Conservation (phyloP, 129 eudicot species). For the Pittosporum tobira region DNA sequence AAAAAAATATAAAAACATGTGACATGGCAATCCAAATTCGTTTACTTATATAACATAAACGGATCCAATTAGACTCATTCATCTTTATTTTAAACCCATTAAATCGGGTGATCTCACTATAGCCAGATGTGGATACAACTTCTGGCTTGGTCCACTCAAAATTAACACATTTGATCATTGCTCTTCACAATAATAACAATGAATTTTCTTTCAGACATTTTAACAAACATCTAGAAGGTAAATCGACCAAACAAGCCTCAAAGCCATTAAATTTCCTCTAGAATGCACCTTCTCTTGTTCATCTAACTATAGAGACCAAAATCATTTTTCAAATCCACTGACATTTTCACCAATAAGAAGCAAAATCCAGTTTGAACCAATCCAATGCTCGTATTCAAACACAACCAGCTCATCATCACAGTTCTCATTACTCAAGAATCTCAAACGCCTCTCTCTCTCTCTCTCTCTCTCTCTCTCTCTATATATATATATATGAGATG, state of each 20-base stretch:
- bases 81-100: too few species aligned
- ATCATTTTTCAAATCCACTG: not conserved
- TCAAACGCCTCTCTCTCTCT: conserved; percentile 30
- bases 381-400: conserved; percentile 33
- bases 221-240: conserved; percentile 50
- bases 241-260: conserved; percentile 8
- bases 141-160: too few species aligned
- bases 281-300: conserved; percentile 9
- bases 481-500: too few species aligned
- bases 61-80: too few species aligned
- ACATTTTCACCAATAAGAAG: conserved; percentile 6
- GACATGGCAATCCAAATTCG: too few species aligned
- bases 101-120: too few species aligned
- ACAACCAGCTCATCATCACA: conserved; percentile 23
- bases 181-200: not conserved
- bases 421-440: conserved; percentile 3
- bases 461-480: too few species aligned
- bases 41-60: too few species aligned
- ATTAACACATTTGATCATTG: too few species aligned
- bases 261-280: not conserved
- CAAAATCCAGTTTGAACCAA: conserved; percentile 16
- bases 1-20: too few species aligned
- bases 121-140: too few species aligned
- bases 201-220: conserved; percentile 44
- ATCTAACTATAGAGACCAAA: not conserved